phyloP scores from a whole-genome alignment of 1,284 basidiomycete genomes.

The Ceratobasidium sp. region DNA sequence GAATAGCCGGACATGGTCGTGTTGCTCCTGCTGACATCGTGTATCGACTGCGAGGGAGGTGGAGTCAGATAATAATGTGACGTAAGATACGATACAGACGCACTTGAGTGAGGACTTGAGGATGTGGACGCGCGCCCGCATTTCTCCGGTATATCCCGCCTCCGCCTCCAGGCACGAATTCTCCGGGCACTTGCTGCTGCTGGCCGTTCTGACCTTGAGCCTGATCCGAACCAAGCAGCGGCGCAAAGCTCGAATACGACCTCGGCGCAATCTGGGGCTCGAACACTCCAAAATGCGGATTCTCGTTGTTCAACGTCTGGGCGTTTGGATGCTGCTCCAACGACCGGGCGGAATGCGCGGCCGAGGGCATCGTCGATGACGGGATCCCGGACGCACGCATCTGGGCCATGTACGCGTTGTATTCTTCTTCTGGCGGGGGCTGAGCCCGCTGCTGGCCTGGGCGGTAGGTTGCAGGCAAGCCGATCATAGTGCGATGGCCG shows the following conservation, averaged over 20 bases:
- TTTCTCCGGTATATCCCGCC: background rate
- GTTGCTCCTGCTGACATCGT: constrained; percentile 18
- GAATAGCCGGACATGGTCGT: constrained; percentile 25
- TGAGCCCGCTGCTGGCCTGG: background rate
- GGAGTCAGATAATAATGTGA: background rate
- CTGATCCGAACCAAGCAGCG: background rate
- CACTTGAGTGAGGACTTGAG: constrained; percentile 4
- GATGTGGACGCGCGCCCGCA: background rate
- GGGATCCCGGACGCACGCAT: constrained; percentile 3
- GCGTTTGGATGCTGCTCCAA: constrained; percentile 2
- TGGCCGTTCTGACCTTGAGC: background rate
- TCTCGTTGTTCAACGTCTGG: background rate
- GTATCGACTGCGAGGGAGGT: background rate
- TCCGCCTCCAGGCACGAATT: constrained; percentile 17
- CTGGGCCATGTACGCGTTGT: constrained; percentile 18
- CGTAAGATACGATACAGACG: background rate
- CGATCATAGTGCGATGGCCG: constrained; percentile 27
- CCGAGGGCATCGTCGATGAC: constrained; percentile 27
- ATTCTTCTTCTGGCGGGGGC: background rate
- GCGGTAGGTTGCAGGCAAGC: background rate
- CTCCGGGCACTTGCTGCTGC: constrained; percentile 27
- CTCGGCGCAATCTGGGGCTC: background rate
- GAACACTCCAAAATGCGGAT: constrained; percentile 12
- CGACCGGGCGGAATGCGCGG: constrained; percentile 7
- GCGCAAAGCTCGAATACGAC: constrained; percentile 23